Evolutionary conservation across 164 flowering plant genomes (phyloP), one percentile per base, ranked within the genome.

Genomic region (Sedum album): DNA sequence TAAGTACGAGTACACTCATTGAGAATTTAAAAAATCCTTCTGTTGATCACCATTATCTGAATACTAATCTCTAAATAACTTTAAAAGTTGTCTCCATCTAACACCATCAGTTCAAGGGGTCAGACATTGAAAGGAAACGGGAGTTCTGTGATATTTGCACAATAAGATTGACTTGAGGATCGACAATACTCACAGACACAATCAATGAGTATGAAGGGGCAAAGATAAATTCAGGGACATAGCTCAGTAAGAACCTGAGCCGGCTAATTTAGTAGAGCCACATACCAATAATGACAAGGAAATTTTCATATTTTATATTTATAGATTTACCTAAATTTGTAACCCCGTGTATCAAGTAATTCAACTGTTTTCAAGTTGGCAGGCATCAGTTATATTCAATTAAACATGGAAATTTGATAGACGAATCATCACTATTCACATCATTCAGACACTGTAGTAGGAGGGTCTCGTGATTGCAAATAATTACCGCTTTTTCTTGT

Each of bases 401-500:
- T 15, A 11, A 28, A 26, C 6, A 30, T 28, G 33, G 28, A n/a
- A 55, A n/a, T n/a, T n/a, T n/a, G n/a, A 23, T 55, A 6, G 60
- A 55, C 23, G 8, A 55, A 30, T 5, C 3, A 55, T 55, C 1
- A 11, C 23, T 8, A 30, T 21, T 55, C 60, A 55, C 25, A 25
- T 25, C 26, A 55, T 55, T 8, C 60, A 9, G 25, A 55, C 60
- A 71, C 39, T 36, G 13, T 67, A 35, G 31, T 31, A 17, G 33
- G n/a, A n/a, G 18, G n/a, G 23, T n/a, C 30, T 33, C 42, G 33
- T 31, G 25, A 46, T 51, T 41, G n/a, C 21, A 33, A 46, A 26
- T 35, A n/a, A 36, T 42, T 60, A 90, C 98, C 86, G 82, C 68
- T 88, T 85, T 80, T 91, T 94, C 74, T 81, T 88, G 76, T 94